These are phyloP conservation scores for Alternaria rosae DNA, from an alignment of 2,329 filamentous ascomycete genomes.

Conservation along the genomic window DNA sequence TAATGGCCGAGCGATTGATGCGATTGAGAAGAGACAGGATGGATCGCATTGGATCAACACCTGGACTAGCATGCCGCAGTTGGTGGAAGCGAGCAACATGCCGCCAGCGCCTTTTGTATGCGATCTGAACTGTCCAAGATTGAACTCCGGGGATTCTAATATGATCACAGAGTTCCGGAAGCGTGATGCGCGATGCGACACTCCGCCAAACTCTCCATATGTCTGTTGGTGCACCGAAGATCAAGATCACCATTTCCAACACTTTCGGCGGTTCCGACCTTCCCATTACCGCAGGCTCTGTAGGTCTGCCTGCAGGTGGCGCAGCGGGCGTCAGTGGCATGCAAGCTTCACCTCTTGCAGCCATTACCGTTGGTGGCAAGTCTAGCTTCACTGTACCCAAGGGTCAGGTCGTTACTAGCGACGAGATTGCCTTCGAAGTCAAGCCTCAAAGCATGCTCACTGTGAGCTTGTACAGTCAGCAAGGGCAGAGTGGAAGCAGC, in stretches of 20 bases:
- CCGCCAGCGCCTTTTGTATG: slow-evolving; percentile 64
- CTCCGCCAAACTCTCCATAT: slow-evolving; percentile 71
- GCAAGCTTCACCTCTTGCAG: slow-evolving; percentile 65
- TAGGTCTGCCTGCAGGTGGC: slow-evolving; percentile 64
- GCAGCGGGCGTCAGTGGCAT: slow-evolving; percentile 63
- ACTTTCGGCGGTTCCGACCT: slow-evolving; percentile 68
- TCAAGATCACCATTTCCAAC: slow-evolving; percentile 71
- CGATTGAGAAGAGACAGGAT: slow-evolving; percentile 26
- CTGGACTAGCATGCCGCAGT: slow-evolving; percentile 71
- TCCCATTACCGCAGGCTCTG: slow-evolving; percentile 64
- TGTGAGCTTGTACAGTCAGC: slow-evolving; percentile 64
- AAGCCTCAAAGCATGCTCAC: slow-evolving; percentile 62
- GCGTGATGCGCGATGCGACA: slow-evolving; percentile 68
- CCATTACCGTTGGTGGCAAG: slow-evolving; percentile 65
- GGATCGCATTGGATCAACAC: slow-evolving; percentile 66
- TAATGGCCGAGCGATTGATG: slow-evolving; percentile 5
- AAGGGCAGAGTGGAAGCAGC: slow-evolving; percentile 62
- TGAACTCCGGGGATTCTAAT: neutral
- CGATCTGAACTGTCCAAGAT: slow-evolving; percentile 9
- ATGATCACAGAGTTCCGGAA: slow-evolving; percentile 57
- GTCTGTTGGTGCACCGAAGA: slow-evolving; percentile 63
- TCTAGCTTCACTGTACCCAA: slow-evolving; percentile 59
- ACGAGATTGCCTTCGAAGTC: slow-evolving; percentile 64
- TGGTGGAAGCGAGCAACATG: slow-evolving; percentile 68
- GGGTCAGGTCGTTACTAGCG: slow-evolving; percentile 65